Evolutionary conservation across 2,329 filamentous ascomycete species (phyloP), one percentile per base, ranked within the genome.

Genomic region (Pseudogymnoascus sp.): DNA sequence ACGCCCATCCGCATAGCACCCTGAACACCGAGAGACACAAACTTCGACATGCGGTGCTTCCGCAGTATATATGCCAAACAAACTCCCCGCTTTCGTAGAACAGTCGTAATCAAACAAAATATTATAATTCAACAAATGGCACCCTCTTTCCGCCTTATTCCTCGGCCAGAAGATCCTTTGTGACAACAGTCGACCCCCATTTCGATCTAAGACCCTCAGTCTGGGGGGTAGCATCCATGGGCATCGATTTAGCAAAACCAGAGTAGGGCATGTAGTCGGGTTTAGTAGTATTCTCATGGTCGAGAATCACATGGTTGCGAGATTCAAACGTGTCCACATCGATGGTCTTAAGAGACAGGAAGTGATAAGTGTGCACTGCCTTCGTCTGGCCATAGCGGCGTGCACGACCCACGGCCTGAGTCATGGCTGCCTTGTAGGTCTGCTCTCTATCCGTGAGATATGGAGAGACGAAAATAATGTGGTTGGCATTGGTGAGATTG

Each of bases 401-500:
- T 7, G 79, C 77, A 37, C 86, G 79, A 1, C 85, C 86, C 17
- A 87, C 82, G 0, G 84, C 84, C 64, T 89, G 86, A 0, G 76
- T 79, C 80, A 86, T 86, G 0, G 78, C 76, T 0, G 81, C 76
- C 0, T 82, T 76, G 67, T 85, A 88, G 4, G 78, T 74, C 47
- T 82, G 77, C 54, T 82, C 77, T 0, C 67, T 67, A 1, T 62
- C 63, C 1, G 77, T 73, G 0, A 83, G 71, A 7, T 85, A 71
- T 0, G 85, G 84, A 0, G 79, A 77, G 2, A 86, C 70, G 69
- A 89, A 88, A 33, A 89, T 78, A 36, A 88, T 74, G 62, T 88
- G 84, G 64, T 86, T 87, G 0, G 84, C 84, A 39, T 78, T 79
- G 54, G 84, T 81, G 1, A 89, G 71, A 64, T 89, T 88, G 8